These are phyloP conservation scores for Candolleomyces eurysporus DNA, from an alignment of 768 basidiomycete species.

Conservation along the genomic window DNA sequence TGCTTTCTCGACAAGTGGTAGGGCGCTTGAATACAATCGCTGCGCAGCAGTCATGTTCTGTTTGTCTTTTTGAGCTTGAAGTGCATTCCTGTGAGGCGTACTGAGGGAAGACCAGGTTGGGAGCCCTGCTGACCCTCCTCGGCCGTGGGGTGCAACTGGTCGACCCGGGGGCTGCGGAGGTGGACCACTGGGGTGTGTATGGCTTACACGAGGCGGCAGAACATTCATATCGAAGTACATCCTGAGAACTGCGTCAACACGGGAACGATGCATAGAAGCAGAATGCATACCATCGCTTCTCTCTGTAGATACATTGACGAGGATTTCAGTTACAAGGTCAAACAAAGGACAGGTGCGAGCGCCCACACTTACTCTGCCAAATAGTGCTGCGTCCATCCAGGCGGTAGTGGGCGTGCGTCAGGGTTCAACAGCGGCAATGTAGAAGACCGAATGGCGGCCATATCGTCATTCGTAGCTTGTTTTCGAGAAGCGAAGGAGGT, in stretches of 20 bases:
- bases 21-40: background rate
- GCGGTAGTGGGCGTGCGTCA: constrained; percentile 2
- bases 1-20: background rate
- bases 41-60: background rate
- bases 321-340: background rate
- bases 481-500: background rate
- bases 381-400: constrained; percentile 11
- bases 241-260: background rate
- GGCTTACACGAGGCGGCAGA: background rate
- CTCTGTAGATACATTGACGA: background rate
- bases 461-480: background rate
- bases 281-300: background rate
- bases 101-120: background rate
- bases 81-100: background rate
- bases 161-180: background rate
- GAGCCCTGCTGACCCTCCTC: background rate
- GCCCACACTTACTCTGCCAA: constrained; percentile 1
- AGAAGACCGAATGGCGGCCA: background rate
- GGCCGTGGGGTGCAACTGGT: background rate
- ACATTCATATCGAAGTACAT: background rate
- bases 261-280: background rate
- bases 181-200: background rate
- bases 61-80: background rate
- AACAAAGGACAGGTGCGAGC: background rate
- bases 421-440: background rate